Base-by-base conservation (phyloP, 805 yeast genomes). In the Lipomyces spencermartinsiae region DNA sequence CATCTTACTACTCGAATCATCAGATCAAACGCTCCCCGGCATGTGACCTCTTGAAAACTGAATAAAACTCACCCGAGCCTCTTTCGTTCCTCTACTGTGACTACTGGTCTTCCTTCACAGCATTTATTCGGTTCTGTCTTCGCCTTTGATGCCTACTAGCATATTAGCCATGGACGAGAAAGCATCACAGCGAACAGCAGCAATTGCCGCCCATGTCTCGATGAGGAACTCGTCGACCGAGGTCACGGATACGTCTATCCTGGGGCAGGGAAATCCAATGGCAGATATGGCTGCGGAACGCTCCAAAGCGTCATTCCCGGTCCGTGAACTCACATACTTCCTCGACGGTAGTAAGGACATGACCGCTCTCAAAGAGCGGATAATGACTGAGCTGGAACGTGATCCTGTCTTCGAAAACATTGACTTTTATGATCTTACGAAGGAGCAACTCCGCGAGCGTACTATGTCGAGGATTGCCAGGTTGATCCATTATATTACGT, bases 401-500 rank as follows among this genome's bases (percentile, higher is more conserved):
- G 88, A 86, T 75, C 88, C 89, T 39, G 78, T 83, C 53, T 81
- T 86, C 73, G 76, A 80, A 61, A 79, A 80, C 68, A 78, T 83
- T 25, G 76, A 78, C 58, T 79, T 78, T 72, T 86, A 84, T 76
- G 89, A 86, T 69, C 78, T 83, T 70, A 77, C 81, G 65, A 84
- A 84, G 75, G 80, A 78, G n/a, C 74, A 76, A 68, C 69, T 69
- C 43, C 84, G 86, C 73, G 77, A 77, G 71, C 73, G 75, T 54
- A 76, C 82, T 10, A 73, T 79, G 74, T 63, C 71, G 63, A 69
- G 74, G 61, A 78, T 80, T 55, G 79, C 76, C 60, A 59, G 61
- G 62, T 71, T 63, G 70, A 78, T 49, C 58, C 70, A 53, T 71
- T 56, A 39, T 73, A 57, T 69, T 58, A 67, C 74, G 19, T 43